Conservation (phyloP, 192 early-diverging fungal genomes). For the Coemansia sp. region DNA sequence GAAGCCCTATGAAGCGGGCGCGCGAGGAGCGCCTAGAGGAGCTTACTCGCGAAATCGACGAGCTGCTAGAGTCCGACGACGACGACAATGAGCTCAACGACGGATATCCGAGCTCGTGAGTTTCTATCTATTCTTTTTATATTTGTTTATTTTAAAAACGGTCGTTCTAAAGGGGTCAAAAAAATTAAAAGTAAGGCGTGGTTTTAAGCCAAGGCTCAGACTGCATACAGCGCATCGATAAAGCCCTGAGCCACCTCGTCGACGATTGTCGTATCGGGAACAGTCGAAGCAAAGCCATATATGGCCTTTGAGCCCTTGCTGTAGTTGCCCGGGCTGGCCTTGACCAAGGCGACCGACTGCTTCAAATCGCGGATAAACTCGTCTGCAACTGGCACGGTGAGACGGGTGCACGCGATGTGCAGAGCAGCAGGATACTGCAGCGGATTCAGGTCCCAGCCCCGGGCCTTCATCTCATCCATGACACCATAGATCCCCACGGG, state of each 20-base stretch:
- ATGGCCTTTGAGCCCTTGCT: slow-evolving; percentile 79
- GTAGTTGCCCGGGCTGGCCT: slow-evolving; percentile 64
- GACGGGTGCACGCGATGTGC: slow-evolving; percentile 86
- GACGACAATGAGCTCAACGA: slow-evolving; percentile 14
- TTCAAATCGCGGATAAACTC: slow-evolving; percentile 75
- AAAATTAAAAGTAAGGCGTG: neutral
- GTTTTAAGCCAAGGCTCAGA: slow-evolving; percentile 33
- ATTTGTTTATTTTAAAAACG: neutral
- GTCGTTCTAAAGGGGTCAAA: neutral
- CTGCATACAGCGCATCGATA: slow-evolving; percentile 79
- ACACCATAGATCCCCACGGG: slow-evolving; percentile 82
- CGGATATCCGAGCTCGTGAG: neutral
- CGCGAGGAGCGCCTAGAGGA: slow-evolving; percentile 40
- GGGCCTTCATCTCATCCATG: slow-evolving; percentile 73
- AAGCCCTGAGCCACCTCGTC: slow-evolving; percentile 84
- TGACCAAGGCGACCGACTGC: slow-evolving; percentile 66
- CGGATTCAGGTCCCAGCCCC: slow-evolving; percentile 84
- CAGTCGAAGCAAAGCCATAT: slow-evolving; percentile 86
- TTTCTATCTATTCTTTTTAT: neutral
- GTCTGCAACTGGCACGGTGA: slow-evolving; percentile 67
- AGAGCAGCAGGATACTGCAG: slow-evolving; percentile 86
- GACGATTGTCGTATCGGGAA: slow-evolving; percentile 83
- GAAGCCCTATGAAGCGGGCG: slow-evolving; percentile 40
- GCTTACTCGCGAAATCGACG: slow-evolving; percentile 49
- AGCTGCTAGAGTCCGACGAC: slow-evolving; percentile 36